These are phyloP conservation scores for Aspergillus sp. DNA, from an alignment of 2,329 filamentous ascomycete species.

Conservation along the genomic window DNA sequence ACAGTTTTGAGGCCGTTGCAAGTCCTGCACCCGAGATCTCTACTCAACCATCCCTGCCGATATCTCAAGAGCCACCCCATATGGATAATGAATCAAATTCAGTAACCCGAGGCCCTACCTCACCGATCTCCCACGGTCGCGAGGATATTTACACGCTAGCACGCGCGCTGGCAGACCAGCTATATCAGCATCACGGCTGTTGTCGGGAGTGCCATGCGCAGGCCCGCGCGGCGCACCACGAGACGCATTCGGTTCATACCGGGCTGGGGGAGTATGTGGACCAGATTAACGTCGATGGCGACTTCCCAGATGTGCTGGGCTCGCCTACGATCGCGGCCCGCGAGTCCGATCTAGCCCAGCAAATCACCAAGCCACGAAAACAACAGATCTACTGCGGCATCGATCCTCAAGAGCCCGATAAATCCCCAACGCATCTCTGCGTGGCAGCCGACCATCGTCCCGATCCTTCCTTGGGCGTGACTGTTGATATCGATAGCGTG, in stretches of 20 bases:
- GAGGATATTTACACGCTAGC: not conserved
- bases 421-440: not conserved
- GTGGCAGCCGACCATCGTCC: not conserved
- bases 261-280: not conserved
- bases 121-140: not conserved
- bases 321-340: not conserved
- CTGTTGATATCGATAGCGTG: not conserved
- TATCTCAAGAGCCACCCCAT: not conserved
- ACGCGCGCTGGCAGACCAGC: not conserved
- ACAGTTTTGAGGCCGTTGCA: not conserved
- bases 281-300: not conserved
- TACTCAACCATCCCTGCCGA: not conserved
- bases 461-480: not conserved
- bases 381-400: not conserved
- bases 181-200: not conserved
- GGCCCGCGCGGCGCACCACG: not conserved
- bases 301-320: not conserved
- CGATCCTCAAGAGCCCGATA: not conserved
- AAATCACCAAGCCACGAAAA: not conserved
- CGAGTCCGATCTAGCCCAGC: not conserved
- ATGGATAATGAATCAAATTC: not conserved
- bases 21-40: not conserved
- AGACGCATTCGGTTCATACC: not conserved
- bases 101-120: not conserved
- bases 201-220: not conserved